These are phyloP conservation scores for Candida pseudoglaebosa DNA, from an alignment of 805 yeast genomes.

Conservation along the genomic window DNA sequence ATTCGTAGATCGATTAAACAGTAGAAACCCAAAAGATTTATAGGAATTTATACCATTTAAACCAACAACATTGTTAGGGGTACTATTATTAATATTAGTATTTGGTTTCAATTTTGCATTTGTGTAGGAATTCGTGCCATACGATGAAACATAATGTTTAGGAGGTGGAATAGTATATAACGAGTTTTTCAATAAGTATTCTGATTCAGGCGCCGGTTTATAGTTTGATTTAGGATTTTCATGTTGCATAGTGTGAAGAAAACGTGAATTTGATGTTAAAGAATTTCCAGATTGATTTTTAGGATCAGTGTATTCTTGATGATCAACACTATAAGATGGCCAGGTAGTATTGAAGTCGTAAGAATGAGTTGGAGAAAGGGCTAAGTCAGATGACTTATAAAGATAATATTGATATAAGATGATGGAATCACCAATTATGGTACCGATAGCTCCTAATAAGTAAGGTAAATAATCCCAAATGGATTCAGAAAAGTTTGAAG, in stretches of 20 bases:
- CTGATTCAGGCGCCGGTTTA: not conserved
- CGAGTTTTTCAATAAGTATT: conserved; percentile 1
- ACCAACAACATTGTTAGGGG: too few species aligned
- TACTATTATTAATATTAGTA: not conserved
- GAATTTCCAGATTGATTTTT: not conserved
- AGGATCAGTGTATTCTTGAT: not conserved
- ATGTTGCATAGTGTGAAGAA: not conserved
- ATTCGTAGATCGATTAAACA: not conserved
- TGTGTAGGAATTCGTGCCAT: conserved; percentile 4
- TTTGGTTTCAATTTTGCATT: conserved; percentile 1
- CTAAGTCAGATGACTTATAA: conserved; percentile 3
- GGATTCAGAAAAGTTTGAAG: conserved; percentile 9
- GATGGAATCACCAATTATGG: conserved; percentile 53
- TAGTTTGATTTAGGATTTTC: not conserved
- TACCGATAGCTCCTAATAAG: conserved; percentile 77
- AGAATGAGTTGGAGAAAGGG: conserved; percentile 1
- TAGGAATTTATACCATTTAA: not conserved
- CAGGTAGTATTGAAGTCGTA: conserved; percentile 29
- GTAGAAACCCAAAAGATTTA: not conserved
- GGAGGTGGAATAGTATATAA: conserved; percentile 12
- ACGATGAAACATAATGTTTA: conserved; percentile 15
- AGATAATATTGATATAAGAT: conserved; percentile 30
- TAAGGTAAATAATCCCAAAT: conserved; percentile 69
- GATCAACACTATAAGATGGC: conserved; percentile 16
- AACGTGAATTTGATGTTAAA: not conserved